Base-by-base conservation (phyloP, 768 basidiomycete species). In the Suillus bovinus region DNA sequence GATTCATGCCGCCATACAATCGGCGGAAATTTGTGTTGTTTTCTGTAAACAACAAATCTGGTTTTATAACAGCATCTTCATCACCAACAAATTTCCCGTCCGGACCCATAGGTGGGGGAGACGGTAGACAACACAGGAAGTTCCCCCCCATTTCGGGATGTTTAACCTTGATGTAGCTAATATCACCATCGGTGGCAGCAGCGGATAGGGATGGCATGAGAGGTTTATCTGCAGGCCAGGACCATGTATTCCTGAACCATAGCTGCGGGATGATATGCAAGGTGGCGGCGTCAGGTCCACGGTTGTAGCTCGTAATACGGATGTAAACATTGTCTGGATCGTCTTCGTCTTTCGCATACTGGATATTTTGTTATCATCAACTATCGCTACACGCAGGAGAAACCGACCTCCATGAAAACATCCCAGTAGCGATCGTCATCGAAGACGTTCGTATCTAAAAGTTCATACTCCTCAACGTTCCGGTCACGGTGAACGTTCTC, bases 211-310 rank as follows among this genome's bases (percentile, higher is more conserved):
- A 78, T 39, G 91, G 89, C 78, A 86, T 86, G 0, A 82, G 78
- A 8, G 90, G 89, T 63, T 86, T 86, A 41, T 87, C 83, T 11
- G 81, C 66, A 10, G 84, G 81, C 97, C 97, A 99, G 1, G 97
- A 98, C 97, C 97, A 99, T 34, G 93, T 96, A 74, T 99, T 99
- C 24, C 94, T 88, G 80, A 98, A 99, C 90, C 93, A 98, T 47
- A 99, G 80, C 68, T 98, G 96, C 27, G 97, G 97, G 42, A 99
- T 82, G 68, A 99, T 84, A 73, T 99, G 97, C 62, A 99, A 79
- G 31, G 90, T 96, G 20, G 96, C 95, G 2, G 94, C 85, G 63
- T 98, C 95, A 13, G 96, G 95, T 1, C 97, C 96, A 41, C 97
- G 89, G 76, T 99, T 99, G 79, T 98, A 99, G 16, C 89, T 82